phyloP scores from a whole-genome alignment of 768 basidiomycete genomes.

The Leccinum subgranulosum region DNA sequence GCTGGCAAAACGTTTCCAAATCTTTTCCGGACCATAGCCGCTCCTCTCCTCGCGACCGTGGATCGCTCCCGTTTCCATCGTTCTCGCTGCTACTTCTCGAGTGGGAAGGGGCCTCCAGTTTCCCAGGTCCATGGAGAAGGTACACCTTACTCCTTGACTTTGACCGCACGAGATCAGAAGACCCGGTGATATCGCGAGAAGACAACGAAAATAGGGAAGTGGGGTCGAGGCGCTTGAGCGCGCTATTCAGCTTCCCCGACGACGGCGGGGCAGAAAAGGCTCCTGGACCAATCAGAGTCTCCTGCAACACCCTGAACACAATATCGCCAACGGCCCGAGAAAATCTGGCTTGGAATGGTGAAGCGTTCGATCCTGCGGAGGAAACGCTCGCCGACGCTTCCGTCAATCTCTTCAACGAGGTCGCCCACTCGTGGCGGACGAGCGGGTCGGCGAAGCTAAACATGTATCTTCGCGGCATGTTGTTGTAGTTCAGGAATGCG shows the following conservation, averaged over 20 bases:
- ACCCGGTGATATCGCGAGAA: conserved; percentile 23
- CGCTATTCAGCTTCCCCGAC: conserved; percentile 32
- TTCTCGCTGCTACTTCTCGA: conserved; percentile 31
- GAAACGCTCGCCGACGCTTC: conserved; percentile 40
- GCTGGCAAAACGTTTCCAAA: conserved; percentile 78
- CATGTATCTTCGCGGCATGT: conserved; percentile 83
- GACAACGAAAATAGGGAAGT: conserved; percentile 24
- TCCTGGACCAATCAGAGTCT: conserved; percentile 61
- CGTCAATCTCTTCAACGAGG: conserved; percentile 64
- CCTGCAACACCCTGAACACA: conserved; percentile 81
- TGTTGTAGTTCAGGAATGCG: conserved; percentile 69
- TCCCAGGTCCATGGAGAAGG: conserved; percentile 59
- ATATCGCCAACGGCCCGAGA: conserved; percentile 69
- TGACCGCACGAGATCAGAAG: conserved; percentile 50
- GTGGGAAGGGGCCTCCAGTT: conserved; percentile 44
- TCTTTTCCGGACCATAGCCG: conserved; percentile 79
- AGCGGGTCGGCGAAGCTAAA: conserved; percentile 86
- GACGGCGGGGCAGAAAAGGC: conserved; percentile 18
- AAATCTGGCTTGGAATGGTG: conserved; percentile 43
- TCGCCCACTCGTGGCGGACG: conserved; percentile 70
- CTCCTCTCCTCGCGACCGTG: conserved; percentile 39
- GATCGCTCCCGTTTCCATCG: conserved; percentile 30
- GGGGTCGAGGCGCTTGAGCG: conserved; percentile 32
- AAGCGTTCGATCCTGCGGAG: conserved; percentile 28
- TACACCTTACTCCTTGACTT: conserved; percentile 73